These are phyloP conservation scores for Harrya chromipes DNA, from an alignment of 768 basidiomycete species.

Conservation along the genomic window DNA sequence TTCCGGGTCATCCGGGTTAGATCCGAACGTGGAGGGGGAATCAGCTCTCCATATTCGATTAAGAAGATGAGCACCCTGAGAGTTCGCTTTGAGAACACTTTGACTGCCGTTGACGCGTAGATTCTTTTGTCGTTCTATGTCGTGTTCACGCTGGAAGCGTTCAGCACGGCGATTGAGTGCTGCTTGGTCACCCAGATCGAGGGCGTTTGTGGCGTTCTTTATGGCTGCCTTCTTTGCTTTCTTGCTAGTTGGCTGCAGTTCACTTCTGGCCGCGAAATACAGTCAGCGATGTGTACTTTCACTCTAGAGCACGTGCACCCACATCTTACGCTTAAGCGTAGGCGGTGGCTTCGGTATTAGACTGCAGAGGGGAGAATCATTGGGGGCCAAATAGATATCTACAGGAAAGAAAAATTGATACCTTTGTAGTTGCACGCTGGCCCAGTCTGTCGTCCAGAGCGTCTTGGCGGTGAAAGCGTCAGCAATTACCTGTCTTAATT, in stretches of 20 bases:
- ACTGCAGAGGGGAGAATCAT: conserved; percentile 36
- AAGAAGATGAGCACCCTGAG: conserved; percentile 53
- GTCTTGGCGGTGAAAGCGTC: conserved; percentile 82
- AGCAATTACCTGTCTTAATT: conserved; percentile 96
- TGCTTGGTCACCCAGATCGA: conserved; percentile 63
- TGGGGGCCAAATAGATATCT: conserved; percentile 13
- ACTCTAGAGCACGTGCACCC: conserved; percentile 16
- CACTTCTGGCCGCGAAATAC: conserved; percentile 32
- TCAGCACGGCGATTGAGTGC: conserved; percentile 75
- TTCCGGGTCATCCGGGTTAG: conserved; percentile 63
- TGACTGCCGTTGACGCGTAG: conserved; percentile 31
- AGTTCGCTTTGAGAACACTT: conserved; percentile 41
- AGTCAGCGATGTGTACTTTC: conserved; percentile 8
- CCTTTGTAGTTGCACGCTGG: conserved; percentile 83
- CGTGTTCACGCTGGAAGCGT: conserved; percentile 89
- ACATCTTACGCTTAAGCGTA: conserved; percentile 72
- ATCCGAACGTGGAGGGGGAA: conserved; percentile 48
- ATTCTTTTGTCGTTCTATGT: conserved; percentile 71
- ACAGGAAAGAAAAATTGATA: conserved; percentile 27
- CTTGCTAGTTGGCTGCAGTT: conserved; percentile 45
- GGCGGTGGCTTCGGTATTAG: conserved; percentile 58
- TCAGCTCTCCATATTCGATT: conserved; percentile 41
- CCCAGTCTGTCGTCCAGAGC: conserved; percentile 95
- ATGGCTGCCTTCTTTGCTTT: conserved; percentile 59
- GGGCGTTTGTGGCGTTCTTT: conserved; percentile 33